Evolutionary conservation across 169 alveolate genomes (phyloP), one percentile per base, ranked within the genome.

Genomic region (Eimeria tenella): DNA sequence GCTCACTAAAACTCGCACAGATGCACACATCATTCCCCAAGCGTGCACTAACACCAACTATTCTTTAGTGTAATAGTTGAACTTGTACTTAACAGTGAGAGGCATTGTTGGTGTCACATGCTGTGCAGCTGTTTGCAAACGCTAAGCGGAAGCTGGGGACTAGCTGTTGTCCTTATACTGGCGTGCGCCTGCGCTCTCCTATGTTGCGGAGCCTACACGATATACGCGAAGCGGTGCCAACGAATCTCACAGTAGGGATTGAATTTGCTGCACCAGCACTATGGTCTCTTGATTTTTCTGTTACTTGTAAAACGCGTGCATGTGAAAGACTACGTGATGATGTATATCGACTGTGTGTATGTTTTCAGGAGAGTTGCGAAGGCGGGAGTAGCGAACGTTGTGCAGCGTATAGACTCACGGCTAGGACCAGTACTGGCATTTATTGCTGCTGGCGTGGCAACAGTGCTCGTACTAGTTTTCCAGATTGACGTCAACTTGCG

Each of bases 351-450:
- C 42, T 19, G 21, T 79, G 73, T 13, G 25, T 19, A 21, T 63
- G 56, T 63, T 13, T 23, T 49, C 92, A 84, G 92, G 81, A 25
- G 77, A 63, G 92, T 84, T 23, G 92, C 92, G 9, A 84, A 84
- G 56, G 92, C 92, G 9, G 65, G 92, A 23, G 79, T 62, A 63
- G 92, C 92, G 11, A 84, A 84, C 63, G 65, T 63, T 42, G 81
- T 42, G 17, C 92, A 84, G 42, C 92, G 92, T 52, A 42, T 84
- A 13, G 92, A 84, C 53, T 84, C 92, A 23, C 77, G 73, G 15
- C 62, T 77, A 79, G 92, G 92, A 52, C 92, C 92, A 9, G 13
- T 84, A 62, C 65, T 84, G 68, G 92, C 92, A 15, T 84, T 60
- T 63, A 19, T 60, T 52, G 79, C 92, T 19, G 92, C 81, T 25